phyloP scores from a whole-genome alignment of 805 yeast genomes.

The Candida nemodendra region DNA sequence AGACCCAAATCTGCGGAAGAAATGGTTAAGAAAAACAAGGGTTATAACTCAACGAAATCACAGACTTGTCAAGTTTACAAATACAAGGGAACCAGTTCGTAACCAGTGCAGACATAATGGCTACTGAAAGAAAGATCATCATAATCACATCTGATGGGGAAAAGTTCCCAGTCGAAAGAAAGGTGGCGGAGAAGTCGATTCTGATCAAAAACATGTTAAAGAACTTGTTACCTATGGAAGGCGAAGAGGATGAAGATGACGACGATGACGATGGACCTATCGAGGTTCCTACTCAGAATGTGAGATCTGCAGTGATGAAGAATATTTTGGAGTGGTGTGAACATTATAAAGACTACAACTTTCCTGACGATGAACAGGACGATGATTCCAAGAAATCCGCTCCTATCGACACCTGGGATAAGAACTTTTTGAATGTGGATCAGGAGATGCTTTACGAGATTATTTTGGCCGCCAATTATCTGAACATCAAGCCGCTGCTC shows the following conservation, averaged over 20 bases:
- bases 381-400: conserved; percentile 84
- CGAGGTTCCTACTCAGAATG: conserved; percentile 88
- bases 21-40: too few relatives aligned
- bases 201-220: conserved; percentile 83
- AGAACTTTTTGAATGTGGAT: conserved; percentile 88
- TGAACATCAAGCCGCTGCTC: conserved; percentile 70
- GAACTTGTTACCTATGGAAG: conserved; percentile 49
- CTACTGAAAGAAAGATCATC: conserved; percentile 28
- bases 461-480: conserved; percentile 75
- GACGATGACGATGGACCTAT: conserved; percentile 63
- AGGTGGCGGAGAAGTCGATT: conserved; percentile 83
- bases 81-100: too few relatives aligned
- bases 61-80: too few relatives aligned
- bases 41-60: too few relatives aligned
- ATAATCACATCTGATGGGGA: conserved; percentile 81
- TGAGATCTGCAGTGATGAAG: conserved; percentile 79
- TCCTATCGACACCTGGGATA: conserved; percentile 95
- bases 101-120: conserved; percentile 10
- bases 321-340: conserved; percentile 97
- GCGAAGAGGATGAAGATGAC: conserved; percentile 38
- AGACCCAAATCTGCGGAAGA: too few relatives aligned
- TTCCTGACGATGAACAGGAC: conserved; percentile 76
- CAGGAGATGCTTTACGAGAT: conserved; percentile 85
- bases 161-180: conserved; percentile 69
- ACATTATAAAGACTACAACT: conserved; percentile 79